Conservation (phyloP, 2,329 filamentous ascomycete species). For the Pseudogymnoascus sp. region DNA sequence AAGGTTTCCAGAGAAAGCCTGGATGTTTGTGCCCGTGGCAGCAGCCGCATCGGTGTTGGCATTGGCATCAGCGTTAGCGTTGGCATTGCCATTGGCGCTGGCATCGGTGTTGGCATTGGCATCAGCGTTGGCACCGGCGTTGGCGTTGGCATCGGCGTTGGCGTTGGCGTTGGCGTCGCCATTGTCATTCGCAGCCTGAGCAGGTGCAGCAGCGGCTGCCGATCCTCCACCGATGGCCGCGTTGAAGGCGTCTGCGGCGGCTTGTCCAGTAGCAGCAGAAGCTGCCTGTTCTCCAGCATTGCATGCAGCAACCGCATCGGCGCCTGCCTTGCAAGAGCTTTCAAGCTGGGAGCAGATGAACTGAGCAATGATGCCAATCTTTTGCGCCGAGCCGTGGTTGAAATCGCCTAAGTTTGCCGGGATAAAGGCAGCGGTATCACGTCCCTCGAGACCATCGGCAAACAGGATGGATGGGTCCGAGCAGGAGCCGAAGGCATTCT, state of each 20-base stretch:
- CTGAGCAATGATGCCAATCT: slow-evolving; percentile 38
- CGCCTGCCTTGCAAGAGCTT: slow-evolving; percentile 17
- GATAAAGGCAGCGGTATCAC: slow-evolving; percentile 35
- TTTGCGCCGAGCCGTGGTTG: slow-evolving; percentile 39
- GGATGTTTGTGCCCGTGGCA: slow-evolving; percentile 28
- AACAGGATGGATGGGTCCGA: slow-evolving; percentile 36
- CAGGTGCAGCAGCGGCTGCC: background rate
- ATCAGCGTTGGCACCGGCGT: background rate
- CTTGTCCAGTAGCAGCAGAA: no score
- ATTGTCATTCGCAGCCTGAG: slow-evolving; percentile 27
- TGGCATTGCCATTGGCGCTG: background rate
- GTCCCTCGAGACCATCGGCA: slow-evolving; percentile 36
- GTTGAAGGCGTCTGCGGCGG: background rate
- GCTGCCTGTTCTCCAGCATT: no score
- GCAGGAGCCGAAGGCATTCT: slow-evolving; percentile 34
- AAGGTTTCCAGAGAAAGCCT: slow-evolving; percentile 38
- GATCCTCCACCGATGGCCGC: slow-evolving; percentile 12
- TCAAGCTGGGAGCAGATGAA: slow-evolving; percentile 38
- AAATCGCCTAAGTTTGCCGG: slow-evolving; percentile 35
- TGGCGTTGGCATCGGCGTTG: slow-evolving; percentile 8
- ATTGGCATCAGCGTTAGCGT: background rate
- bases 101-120: background rate
- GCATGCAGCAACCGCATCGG: background rate
- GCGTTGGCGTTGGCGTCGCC: slow-evolving; percentile 15
- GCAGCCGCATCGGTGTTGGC: background rate